phyloP scores from a whole-genome alignment of 176 grass and related monocot genomes.

The Paspalum notatum region DNA sequence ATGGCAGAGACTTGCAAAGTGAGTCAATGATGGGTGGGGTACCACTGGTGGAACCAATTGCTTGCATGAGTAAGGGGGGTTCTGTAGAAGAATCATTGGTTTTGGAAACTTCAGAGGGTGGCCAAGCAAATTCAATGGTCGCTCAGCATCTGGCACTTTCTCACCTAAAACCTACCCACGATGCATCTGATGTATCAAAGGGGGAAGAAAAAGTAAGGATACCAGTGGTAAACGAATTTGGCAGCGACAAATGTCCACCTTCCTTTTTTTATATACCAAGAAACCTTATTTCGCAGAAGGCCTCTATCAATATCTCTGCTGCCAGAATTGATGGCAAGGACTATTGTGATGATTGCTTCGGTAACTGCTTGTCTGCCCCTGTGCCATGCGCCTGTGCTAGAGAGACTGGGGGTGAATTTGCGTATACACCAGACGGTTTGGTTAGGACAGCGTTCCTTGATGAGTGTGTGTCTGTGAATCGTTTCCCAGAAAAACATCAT shows the following conservation, averaged over 20 bases:
- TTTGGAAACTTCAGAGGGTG: conserved; percentile 20
- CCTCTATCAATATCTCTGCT: conserved; percentile 63
- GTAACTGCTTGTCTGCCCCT: conserved; percentile 61
- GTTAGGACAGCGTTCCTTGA: conserved; percentile 67
- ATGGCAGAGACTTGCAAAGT: conserved; percentile 5
- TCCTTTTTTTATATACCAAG: conserved; percentile 67
- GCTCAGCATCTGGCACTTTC: conserved; percentile 30
- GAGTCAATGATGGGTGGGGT: conserved; percentile 5
- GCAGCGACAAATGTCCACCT: conserved; percentile 44
- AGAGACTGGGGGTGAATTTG: conserved; percentile 64
- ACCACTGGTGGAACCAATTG: conserved; percentile 19
- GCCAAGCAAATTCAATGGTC: conserved; percentile 21
- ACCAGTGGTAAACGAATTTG: conserved; percentile 67
- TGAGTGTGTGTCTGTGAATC: conserved; percentile 53
- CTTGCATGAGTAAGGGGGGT: conserved; percentile 25
- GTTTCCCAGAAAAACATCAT: conserved; percentile 57
- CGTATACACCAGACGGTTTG: conserved; percentile 68
- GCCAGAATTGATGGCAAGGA: conserved; percentile 64
- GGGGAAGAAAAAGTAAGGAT: conserved; percentile 68
- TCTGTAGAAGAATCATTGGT: conserved; percentile 13
- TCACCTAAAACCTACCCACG: conserved; percentile 43
- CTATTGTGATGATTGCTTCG: conserved; percentile 67
- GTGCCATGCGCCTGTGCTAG: conserved; percentile 72
- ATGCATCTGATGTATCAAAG: conserved; percentile 70
- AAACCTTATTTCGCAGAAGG: conserved; percentile 62